Evolutionary conservation across 495 filamentous ascomycete species (phyloP), one percentile per base, ranked within the genome.

Genomic region (Pseudotulostoma volvatum): DNA sequence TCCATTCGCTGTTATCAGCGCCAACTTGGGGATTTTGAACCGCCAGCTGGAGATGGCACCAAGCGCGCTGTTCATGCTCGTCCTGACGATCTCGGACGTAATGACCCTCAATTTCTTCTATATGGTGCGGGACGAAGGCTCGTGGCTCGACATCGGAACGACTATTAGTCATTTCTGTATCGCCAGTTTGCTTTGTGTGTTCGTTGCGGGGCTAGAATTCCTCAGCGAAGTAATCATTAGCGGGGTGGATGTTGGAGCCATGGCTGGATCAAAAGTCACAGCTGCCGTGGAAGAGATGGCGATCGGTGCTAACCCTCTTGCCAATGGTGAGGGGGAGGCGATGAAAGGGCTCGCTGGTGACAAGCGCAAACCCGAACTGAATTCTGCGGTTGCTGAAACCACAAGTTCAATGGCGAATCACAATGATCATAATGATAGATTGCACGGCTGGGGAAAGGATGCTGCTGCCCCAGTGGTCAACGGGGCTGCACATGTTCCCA

Each of bases 41-140:
- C 74, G 75, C 37, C 61, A 78, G 3, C 63, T 96, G 2, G 79
- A 83, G 25, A 77, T 96, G 0, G 79, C 83, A 3, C 82, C 81
- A 16, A 73, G 68, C 34, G 84, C 83, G 13, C 64, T 99, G 16
- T 93, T 95, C 62, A 94, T 94, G 84, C 57, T 93, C 1, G 84
- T 92, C 32, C 93, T 93, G 77, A 78, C 84, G 11, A 72, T 93
- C 34, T 82, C 82, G 36, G 92, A 99, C 55, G 74, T 94, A 33
- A 66, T 96, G 49, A 96, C 92, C 3, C 66, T 99, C 39, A 85
- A 90, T 55, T 99, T 99, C 67, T 99, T 99, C 58, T 99, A 79
- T 71, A 78, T 93, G 53, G 92, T 99, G 4, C 77, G 76, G 39
- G 92, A 99, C 52, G 86, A 96, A 54, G 90, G 92, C 0, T 84